Evolutionary conservation across 2,329 filamentous ascomycete genomes (phyloP), one percentile per base, ranked within the genome.

Genomic region (Aspergillus sp.): DNA sequence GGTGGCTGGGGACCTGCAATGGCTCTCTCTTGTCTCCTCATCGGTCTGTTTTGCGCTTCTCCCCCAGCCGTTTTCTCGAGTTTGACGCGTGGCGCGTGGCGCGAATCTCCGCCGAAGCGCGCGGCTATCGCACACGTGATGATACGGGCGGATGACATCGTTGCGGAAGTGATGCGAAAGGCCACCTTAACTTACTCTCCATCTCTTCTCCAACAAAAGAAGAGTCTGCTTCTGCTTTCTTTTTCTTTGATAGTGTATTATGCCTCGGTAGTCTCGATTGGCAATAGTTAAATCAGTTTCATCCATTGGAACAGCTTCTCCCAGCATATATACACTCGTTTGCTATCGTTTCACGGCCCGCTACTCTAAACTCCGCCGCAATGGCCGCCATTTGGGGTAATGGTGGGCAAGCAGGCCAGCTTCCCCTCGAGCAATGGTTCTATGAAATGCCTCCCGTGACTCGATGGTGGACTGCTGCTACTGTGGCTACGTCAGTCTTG

Each of bases 401-500:
- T 51, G 69, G 63, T 38, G 69, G 61, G 10, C 68, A 71, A 44
- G 72, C 72, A 50, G 74, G 75, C 44, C 77, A 79, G 50, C 76
- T 95, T 60, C 93, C 91, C 34, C 78, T 98, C 6, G 93, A 97
- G 69, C 86, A 91, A 56, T 98, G 93, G 93, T 97, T 96, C 69
- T 96, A 89, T 78, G 93, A 98, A 68, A 96, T 96, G 86, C 93
- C 93, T 4, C 82, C 93, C 27, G 95, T 90, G 68, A 98, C 93
- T 32, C 78, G 93, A 49, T 94, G 88, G 85, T 98, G 93, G 93
- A 97, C 93, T 19, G 90, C 89, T 26, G 90, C 90, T 5, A 95
- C 90, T 0, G 83, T 97, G 34, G 74, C 89, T 45, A 93, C 86
- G 8, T 95, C 90, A 55, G 82, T 90, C 11, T 73, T 97, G 56